Conservation (phyloP, 192 early-diverging fungal genomes). For the Rhizophlyctis rosea region DNA sequence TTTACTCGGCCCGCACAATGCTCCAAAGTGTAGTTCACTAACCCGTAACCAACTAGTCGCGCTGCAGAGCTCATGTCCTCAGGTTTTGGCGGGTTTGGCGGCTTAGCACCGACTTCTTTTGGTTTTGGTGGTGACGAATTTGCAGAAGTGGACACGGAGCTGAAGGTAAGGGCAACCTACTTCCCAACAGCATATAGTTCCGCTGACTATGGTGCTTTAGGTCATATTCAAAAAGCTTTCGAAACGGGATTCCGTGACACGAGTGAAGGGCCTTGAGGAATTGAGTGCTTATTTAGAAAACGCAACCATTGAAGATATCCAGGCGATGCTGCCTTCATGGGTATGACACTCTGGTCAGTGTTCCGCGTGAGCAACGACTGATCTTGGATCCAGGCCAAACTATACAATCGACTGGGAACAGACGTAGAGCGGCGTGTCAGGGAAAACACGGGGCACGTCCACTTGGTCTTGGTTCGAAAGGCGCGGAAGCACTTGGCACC, state of each 20-base stretch:
- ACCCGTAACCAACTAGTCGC: slow-evolving; percentile 42
- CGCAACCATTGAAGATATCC: slow-evolving; percentile 17
- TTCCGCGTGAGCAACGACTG: not conserved
- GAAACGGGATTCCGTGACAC: slow-evolving; percentile 87
- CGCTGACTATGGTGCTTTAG: slow-evolving; percentile 17
- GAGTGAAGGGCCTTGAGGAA: slow-evolving; percentile 83
- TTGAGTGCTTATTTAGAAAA: slow-evolving; percentile 55
- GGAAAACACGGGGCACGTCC: slow-evolving; percentile 61
- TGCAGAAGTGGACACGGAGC: slow-evolving; percentile 22
- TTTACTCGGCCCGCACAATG: slow-evolving; percentile 21
- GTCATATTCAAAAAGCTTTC: slow-evolving; percentile 80
- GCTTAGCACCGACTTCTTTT: slow-evolving; percentile 27
- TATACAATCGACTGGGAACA: slow-evolving; percentile 62
- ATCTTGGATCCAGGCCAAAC: slow-evolving; percentile 45
- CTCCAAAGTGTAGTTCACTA: not conserved
- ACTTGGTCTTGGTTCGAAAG: slow-evolving; percentile 63
- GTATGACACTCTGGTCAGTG: slow-evolving; percentile 3
- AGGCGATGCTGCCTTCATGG: slow-evolving; percentile 44
- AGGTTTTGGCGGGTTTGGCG: slow-evolving; percentile 66
- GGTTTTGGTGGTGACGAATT: slow-evolving; percentile 31
- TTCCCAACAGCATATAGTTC: slow-evolving; percentile 25
- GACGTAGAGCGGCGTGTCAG: slow-evolving; percentile 88
- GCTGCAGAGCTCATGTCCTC: slow-evolving; percentile 59
- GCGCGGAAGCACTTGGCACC: slow-evolving; percentile 74
- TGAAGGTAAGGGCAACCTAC: slow-evolving; percentile 25